phyloP scores from a whole-genome alignment of 225 moss, liverwort and hornwort genomes.

The Asterella californica region DNA sequence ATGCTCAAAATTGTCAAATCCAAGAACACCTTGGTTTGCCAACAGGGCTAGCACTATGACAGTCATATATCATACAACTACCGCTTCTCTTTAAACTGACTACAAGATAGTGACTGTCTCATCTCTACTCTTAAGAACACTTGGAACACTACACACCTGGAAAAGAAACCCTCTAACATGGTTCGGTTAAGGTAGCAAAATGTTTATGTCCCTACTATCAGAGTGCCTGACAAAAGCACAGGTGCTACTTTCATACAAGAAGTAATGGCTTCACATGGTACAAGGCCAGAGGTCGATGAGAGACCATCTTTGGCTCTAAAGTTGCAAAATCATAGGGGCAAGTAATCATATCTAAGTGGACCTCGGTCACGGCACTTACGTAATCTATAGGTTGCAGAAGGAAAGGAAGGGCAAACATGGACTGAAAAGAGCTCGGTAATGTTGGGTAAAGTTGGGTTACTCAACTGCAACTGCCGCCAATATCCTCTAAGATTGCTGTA shows the following conservation, averaged over 20 bases:
- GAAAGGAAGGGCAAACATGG: slow-evolving; percentile 4
- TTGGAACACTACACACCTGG: slow-evolving; percentile 19
- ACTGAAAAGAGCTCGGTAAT: slow-evolving; percentile 9
- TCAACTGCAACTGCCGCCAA: slow-evolving; percentile 16
- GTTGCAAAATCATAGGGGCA: slow-evolving; percentile 17
- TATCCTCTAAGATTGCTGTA: slow-evolving; percentile 32
- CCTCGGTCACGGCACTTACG: slow-evolving; percentile 13
- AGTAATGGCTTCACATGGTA: slow-evolving; percentile 29
- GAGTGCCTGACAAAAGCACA: slow-evolving; percentile 19
- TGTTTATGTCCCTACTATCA: slow-evolving; percentile 9
- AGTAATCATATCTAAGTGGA: slow-evolving; percentile 20
- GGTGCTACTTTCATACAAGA: slow-evolving; percentile 18
- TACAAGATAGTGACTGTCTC: slow-evolving; percentile 18
- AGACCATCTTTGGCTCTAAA: slow-evolving; percentile 9
- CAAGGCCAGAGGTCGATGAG: slow-evolving; percentile 21
- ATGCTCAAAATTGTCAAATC: slow-evolving; percentile 28
- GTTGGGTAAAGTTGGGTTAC: slow-evolving; percentile 15
- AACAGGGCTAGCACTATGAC: slow-evolving; percentile 21
- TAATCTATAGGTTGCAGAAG: slow-evolving; percentile 7
- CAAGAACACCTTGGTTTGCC: slow-evolving; percentile 19
- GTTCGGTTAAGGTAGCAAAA: slow-evolving; percentile 18
- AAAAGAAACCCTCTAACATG: slow-evolving; percentile 16
- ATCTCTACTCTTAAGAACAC: slow-evolving; percentile 18
- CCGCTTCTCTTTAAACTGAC: slow-evolving; percentile 15
- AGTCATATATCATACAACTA: slow-evolving; percentile 25